Base-by-base conservation (phyloP, 73 alveolate genomes). In the Uronychia setigera region DNA sequence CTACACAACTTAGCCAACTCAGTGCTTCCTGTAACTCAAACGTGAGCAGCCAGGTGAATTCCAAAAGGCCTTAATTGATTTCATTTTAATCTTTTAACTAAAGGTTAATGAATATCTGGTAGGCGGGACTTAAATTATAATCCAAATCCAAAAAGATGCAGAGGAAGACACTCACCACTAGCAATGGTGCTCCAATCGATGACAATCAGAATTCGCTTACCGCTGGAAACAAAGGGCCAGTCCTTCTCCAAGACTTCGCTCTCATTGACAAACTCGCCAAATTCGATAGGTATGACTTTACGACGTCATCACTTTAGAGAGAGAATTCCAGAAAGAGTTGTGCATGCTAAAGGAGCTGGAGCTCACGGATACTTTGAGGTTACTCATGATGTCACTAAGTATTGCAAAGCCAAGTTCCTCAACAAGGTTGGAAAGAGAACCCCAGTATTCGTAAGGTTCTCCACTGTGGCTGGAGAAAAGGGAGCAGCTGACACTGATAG, bases 291-390 rank as follows among this genome's bases (percentile, higher is more conserved):
- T 80, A 80, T 1, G 77, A 28, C 0, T 14, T 27, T 32, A n/a
- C 57, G 33, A 46, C 78, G 79, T 80, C 79, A 46, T 19, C 67
- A 19, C 19, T 29, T 13, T 67, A 67, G 99, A 81, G 99, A 96
- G 88, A 94, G 99, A 89, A 96, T 96, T 81, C 99, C 99, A 26
- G 99, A 96, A 84, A 86, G 99, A 86, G 99, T 96, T 59, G 99
- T 96, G 91, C 99, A 96, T 83, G 99, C 99, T 74, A 94, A 92
- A 80, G 99, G 99, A 77, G 98, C 99, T 29, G 99, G 97, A 35
- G 99, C 99, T 57, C 97, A 95, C 78, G 99, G 99, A 35, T 94
- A 94, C 85, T 92, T 96, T 88, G 98, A 94, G 78, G 99, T 96
- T 29, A 93, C 97, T 76, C 87, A 92, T 76, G 99, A 96, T 88